Percentiles rank a stretch among this genome's conserved stretches.
phyloP scores from a whole-genome alignment of 1,139 yeast species.

The Suzukiozyma palmioleophila region DNA sequence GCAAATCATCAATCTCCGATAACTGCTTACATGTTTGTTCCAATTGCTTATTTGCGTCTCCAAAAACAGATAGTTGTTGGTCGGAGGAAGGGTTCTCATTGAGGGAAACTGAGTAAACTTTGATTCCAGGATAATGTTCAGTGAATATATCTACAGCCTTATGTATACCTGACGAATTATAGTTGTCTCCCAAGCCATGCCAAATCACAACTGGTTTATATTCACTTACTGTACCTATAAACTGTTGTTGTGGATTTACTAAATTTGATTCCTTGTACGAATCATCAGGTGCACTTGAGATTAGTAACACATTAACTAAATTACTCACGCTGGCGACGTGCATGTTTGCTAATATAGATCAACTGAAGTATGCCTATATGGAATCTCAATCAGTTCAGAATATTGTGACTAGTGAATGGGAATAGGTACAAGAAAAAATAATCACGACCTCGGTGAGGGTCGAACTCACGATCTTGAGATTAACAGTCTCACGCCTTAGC shows the following conservation, averaged over 20 bases:
- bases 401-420: neutral
- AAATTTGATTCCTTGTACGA: too few relatives aligned
- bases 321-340: neutral
- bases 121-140: conserved; percentile 45
- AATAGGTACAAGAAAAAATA: neutral
- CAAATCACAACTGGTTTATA: conserved; percentile 61
- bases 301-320: neutral
- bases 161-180: conserved; percentile 57
- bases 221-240: neutral
- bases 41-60: conserved; percentile 47
- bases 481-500: conserved; percentile 43
- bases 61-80: conserved; percentile 51
- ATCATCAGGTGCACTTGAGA: neutral
- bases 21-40: conserved; percentile 40
- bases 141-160: conserved; percentile 41
- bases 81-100: conserved; percentile 50
- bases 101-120: conserved; percentile 50
- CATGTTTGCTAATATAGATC: neutral
- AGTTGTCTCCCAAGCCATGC: conserved; percentile 84
- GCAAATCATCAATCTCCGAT: conserved; percentile 33
- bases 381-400: neutral
- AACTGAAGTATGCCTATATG: neutral
- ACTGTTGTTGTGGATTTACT: neutral
- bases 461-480: conserved; percentile 42
- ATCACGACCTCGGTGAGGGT: conserved; percentile 32